These are phyloP conservation scores for Pleodorina starrii DNA, from an alignment of 139 green algal genomes.

Conservation along the genomic window DNA sequence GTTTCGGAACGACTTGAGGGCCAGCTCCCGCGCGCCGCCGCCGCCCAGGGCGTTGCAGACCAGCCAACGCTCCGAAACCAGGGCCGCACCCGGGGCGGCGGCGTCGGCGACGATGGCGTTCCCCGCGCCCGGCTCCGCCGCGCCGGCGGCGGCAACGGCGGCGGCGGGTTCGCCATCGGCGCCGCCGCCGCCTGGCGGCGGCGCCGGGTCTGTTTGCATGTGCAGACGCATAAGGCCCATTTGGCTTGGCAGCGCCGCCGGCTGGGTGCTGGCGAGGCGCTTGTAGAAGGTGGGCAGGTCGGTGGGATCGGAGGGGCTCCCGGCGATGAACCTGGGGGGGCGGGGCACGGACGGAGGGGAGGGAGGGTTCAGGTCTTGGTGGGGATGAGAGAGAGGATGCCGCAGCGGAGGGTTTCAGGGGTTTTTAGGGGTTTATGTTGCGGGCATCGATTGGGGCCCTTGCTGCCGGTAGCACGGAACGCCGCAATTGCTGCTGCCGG, in stretches of 20 bases:
- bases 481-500: too few species aligned
- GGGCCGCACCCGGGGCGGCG: not conserved
- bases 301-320: not conserved
- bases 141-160: not conserved
- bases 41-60: slow-evolving; percentile 71
- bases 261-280: slow-evolving; percentile 13
- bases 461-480: too few species aligned
- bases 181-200: not conserved
- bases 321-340: slow-evolving; percentile 36
- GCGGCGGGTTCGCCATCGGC: too few species aligned
- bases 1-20: slow-evolving; percentile 47
- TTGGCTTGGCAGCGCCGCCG: slow-evolving; percentile 34
- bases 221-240: slow-evolving; percentile 48
- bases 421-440: too few species aligned
- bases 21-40: slow-evolving; percentile 53
- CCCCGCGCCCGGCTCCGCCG: not conserved
- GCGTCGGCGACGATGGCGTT: not conserved
- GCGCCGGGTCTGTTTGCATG: not conserved
- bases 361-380: too few species aligned
- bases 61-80: slow-evolving; percentile 64
- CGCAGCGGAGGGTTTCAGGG: too few species aligned
- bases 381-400: too few species aligned
- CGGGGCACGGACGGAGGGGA: too few species aligned
- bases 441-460: too few species aligned
- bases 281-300: slow-evolving; percentile 52